Evolutionary conservation across 495 filamentous ascomycete species (phyloP).

Genomic region (Massariosphaeria phaeospora): DNA sequence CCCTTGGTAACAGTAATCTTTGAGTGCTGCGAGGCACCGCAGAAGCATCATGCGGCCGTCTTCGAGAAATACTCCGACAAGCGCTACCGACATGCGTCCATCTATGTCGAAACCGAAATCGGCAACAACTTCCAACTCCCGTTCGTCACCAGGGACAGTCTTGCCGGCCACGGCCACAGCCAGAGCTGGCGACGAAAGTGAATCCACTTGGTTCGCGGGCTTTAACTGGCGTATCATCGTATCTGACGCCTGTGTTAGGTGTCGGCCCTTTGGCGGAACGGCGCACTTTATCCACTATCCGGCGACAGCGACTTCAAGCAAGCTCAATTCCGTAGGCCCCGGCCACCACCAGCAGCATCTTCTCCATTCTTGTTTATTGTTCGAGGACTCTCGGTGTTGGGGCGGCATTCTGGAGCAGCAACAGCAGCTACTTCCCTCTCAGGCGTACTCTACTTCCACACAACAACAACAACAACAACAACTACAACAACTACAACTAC

Average conservation of each 20-base stretch:
- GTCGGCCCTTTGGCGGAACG: no score
- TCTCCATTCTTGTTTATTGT: conserved; percentile 30
- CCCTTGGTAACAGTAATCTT: conserved; percentile 69
- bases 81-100: conserved; percentile 75
- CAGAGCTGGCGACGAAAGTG: conserved; percentile 33
- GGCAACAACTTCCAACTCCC: conserved; percentile 48
- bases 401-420: conserved; percentile 10
- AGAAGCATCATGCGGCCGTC: conserved; percentile 75
- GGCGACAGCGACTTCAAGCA: no score
- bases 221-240: no score
- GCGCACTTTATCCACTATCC: no score
- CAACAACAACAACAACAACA: no score
- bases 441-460: not conserved
- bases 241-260: no score
- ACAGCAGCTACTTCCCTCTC: not conserved
- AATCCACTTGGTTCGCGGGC: conserved; percentile 7
- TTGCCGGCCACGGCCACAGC: conserved; percentile 22
- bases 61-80: conserved; percentile 87
- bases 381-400: conserved; percentile 17
- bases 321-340: no score
- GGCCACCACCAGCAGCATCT: not conserved
- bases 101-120: conserved; percentile 72
- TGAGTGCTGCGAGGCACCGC: conserved; percentile 79
- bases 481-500: no score
- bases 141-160: conserved; percentile 31